A percentile compares a stretch with the other conserved stretches of the same genome.
These are phyloP conservation scores for Adansonia madagascariensis DNA, from an alignment of 441 rosid species.

Conservation along the genomic window DNA sequence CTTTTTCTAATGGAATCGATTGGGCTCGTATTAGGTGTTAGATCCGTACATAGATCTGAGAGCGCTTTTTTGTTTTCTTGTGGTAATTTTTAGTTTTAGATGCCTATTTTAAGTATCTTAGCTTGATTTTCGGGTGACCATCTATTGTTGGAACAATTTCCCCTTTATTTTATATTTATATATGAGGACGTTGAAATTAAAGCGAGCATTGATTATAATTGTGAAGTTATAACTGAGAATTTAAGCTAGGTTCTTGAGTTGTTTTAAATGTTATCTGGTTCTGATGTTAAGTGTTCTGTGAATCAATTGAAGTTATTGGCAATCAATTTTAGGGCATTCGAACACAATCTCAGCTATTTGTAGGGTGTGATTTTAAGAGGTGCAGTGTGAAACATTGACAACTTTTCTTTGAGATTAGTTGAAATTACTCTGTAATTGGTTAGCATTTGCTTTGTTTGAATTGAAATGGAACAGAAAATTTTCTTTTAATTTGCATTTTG, in stretches of 20 bases:
- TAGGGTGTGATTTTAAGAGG: neutral
- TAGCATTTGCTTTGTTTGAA: neutral
- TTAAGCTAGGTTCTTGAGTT: neutral
- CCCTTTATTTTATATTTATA: neutral
- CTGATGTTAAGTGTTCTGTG: neutral
- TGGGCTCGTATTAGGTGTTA: neutral
- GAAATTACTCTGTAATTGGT: neutral
- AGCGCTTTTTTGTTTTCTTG: neutral
- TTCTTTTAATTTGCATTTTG: neutral
- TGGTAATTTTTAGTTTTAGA: neutral
- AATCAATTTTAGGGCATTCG: neutral
- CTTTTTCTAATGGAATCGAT: neutral
- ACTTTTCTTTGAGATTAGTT: neutral
- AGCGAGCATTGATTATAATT: neutral
- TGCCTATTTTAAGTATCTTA: neutral
- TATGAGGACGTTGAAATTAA: neutral
- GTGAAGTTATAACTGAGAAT: neutral
- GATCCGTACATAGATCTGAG: conserved; percentile 27
- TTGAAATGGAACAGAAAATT: neutral
- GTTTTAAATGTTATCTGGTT: neutral
- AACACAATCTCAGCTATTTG: neutral
- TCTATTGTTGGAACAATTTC: neutral
- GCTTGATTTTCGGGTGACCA: conserved; percentile 4
- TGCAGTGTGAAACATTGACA: neutral
- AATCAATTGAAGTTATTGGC: neutral